These are phyloP conservation scores for Quercus lobata DNA, from an alignment of 331 rosid genomes.

Conservation along the genomic window DNA sequence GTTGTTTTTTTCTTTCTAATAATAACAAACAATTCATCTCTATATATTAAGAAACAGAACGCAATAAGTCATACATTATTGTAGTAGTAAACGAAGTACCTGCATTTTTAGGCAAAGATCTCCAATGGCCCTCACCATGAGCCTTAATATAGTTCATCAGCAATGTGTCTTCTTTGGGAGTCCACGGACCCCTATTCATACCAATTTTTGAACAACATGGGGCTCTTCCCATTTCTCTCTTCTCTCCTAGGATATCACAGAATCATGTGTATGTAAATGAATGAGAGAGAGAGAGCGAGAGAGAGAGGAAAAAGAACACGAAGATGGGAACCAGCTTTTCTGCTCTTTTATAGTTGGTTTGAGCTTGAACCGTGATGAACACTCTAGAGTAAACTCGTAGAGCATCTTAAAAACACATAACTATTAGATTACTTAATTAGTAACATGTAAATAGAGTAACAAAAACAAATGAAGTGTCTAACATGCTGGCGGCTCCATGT, in stretches of 20 bases:
- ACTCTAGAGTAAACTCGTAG: neutral
- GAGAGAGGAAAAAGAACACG: neutral
- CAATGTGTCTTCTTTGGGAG: conserved; percentile 70
- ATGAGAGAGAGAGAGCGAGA: neutral
- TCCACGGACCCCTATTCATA: conserved; percentile 85
- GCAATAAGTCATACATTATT: neutral
- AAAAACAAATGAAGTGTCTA: too few relatives aligned
- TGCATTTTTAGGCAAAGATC: conserved; percentile 74
- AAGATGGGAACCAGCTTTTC: neutral
- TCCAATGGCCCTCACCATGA: conserved; percentile 91
- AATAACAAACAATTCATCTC: too few relatives aligned
- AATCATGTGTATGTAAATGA: neutral
- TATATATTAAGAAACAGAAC: neutral
- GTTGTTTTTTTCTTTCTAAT: too few relatives aligned
- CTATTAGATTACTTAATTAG: too few relatives aligned
- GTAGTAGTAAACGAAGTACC: conserved; percentile 29
- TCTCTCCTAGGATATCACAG: neutral
- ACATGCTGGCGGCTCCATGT: too few relatives aligned
- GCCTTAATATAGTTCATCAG: conserved; percentile 62
- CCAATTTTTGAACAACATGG: conserved; percentile 91
- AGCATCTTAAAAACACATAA: too few relatives aligned
- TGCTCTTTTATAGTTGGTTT: neutral
- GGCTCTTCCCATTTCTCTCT: conserved; percentile 67
- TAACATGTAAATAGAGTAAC: too few relatives aligned
- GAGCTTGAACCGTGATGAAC: neutral